A percentile compares a stretch with the other conserved stretches of the same genome.
These are phyloP conservation scores for Epichloe gansuensis DNA, from an alignment of 2,329 filamentous ascomycete genomes.

Conservation along the genomic window DNA sequence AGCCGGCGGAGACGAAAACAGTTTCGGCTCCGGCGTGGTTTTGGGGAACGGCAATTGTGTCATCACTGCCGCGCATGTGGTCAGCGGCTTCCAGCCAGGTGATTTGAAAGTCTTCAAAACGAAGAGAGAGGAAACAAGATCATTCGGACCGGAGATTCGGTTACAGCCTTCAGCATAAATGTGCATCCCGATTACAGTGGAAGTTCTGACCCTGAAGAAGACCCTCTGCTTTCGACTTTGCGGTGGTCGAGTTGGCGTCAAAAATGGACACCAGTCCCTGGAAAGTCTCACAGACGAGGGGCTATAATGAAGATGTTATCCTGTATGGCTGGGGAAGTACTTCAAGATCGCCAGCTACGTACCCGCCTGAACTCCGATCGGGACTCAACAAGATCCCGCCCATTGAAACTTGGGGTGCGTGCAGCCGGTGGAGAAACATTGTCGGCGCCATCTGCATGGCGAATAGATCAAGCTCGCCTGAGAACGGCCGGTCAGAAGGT, in stretches of 20 bases:
- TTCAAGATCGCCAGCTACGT: background rate
- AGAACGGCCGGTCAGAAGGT: background rate
- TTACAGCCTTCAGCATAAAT: background rate
- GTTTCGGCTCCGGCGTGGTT: background rate
- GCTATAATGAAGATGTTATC: background rate
- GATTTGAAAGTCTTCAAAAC: background rate
- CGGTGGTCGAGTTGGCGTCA: background rate
- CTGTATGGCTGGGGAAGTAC: background rate
- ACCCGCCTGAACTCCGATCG: background rate
- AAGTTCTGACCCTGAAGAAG: background rate
- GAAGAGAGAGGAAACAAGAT: rapidly evolving
- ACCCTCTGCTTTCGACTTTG: background rate
- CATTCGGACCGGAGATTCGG: rapidly evolving
- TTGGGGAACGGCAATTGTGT: background rate
- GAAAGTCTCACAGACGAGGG: background rate
- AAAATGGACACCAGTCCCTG: background rate
- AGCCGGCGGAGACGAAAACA: background rate
- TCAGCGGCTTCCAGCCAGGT: rapidly evolving
- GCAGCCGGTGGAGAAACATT: background rate
- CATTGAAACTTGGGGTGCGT: too few species aligned
- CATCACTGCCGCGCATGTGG: background rate
- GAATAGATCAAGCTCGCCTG: background rate
- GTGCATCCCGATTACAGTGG: background rate
- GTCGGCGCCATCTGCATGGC: background rate
- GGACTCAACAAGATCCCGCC: background rate